Conservation (phyloP, 768 basidiomycete genomes). For the Leccinum ochraceum region DNA sequence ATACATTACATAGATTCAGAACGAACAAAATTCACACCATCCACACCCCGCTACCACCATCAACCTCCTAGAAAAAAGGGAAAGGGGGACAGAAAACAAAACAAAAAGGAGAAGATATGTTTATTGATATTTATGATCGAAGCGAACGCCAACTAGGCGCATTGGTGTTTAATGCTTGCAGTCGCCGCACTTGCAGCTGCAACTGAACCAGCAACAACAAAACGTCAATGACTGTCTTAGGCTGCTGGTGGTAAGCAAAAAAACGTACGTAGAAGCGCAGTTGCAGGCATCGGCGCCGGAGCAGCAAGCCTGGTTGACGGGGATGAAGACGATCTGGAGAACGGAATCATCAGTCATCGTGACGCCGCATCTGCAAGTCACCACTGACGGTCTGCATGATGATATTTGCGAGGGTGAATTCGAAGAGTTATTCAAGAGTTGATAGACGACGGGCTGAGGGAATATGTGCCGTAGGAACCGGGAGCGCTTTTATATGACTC, state of each 20-base stretch:
- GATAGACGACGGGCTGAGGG: not conserved
- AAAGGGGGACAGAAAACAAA: too few relatives aligned
- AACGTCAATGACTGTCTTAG: not conserved
- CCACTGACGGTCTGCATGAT: conserved; percentile 26
- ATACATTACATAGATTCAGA: not conserved
- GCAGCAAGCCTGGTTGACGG: conserved; percentile 25
- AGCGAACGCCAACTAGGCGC: not conserved
- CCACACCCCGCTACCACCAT: too few relatives aligned
- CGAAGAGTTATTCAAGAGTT: not conserved
- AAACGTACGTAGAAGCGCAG: conserved; percentile 15
- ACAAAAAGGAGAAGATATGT: not conserved
- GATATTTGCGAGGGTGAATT: not conserved
- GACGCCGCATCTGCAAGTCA: not conserved
- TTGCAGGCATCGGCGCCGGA: conserved; percentile 5
- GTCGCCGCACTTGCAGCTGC: conserved; percentile 20
- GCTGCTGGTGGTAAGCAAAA: too few relatives aligned
- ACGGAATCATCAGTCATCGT: too few relatives aligned
- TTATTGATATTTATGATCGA: not conserved
- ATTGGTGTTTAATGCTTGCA: conserved; percentile 20
- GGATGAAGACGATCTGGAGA: conserved; percentile 10
- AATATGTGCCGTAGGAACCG: not conserved
- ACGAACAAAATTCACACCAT: too few relatives aligned
- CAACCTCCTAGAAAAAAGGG: too few relatives aligned
- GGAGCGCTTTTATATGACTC: conserved; percentile 11
- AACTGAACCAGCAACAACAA: conserved; percentile 5